phyloP scores from a whole-genome alignment of 805 yeast genomes.

The Sugiyamaella qingdaonensis region DNA sequence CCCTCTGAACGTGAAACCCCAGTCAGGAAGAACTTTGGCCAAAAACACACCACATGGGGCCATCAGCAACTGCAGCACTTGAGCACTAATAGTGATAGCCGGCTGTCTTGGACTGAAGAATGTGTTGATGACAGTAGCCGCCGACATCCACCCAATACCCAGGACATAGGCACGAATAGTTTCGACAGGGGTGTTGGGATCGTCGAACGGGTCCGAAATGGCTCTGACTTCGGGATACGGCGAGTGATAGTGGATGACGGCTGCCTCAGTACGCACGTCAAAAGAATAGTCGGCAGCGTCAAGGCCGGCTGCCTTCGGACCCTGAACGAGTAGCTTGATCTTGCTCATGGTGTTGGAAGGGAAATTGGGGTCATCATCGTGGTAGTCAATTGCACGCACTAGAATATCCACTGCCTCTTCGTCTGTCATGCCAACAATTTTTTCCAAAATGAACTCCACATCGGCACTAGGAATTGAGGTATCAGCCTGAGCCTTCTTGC shows the following conservation, averaged over 20 bases:
- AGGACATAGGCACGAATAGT: conserved; percentile 51
- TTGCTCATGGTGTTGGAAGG: conserved; percentile 38
- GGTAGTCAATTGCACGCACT: conserved; percentile 39
- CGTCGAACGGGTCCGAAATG: conserved; percentile 43
- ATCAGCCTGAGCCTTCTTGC: conserved; percentile 6
- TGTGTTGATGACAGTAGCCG: conserved; percentile 53
- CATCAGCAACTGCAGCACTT: conserved; percentile 45
- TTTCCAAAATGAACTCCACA: conserved; percentile 19
- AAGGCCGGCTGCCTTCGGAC: conserved; percentile 13
- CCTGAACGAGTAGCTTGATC: conserved; percentile 24
- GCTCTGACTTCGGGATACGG: conserved; percentile 59
- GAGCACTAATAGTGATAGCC: conserved; percentile 38
- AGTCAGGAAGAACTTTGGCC: conserved; percentile 35
- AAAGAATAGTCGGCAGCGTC: conserved; percentile 15
- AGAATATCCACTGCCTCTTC: conserved; percentile 43
- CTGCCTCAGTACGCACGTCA: conserved; percentile 36
- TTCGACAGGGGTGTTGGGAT: conserved; percentile 43
- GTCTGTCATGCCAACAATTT: conserved; percentile 26
- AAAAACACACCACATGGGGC: conserved; percentile 51
- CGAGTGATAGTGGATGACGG: conserved; percentile 37
- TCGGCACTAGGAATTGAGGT: conserved; percentile 14
- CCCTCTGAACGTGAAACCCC: conserved; percentile 39
- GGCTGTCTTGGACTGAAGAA: conserved; percentile 56
- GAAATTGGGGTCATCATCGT: conserved; percentile 47
- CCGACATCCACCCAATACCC: conserved; percentile 48